These are phyloP conservation scores for Claviceps sp. DNA, from an alignment of 2,329 filamentous ascomycete species.

Conservation along the genomic window DNA sequence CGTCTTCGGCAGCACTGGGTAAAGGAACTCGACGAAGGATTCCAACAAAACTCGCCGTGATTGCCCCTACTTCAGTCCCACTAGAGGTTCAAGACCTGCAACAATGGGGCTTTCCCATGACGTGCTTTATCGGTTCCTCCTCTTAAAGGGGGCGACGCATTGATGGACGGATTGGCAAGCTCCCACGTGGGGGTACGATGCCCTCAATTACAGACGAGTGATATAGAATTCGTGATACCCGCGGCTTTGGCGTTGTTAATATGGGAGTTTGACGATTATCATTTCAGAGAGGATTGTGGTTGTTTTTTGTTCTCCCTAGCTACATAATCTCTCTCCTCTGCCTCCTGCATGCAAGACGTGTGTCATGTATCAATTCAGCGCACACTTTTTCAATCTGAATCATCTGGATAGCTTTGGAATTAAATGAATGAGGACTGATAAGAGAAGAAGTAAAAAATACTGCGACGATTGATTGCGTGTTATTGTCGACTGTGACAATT, in stretches of 20 bases:
- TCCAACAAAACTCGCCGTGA: conserved; percentile 1
- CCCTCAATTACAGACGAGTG: background rate
- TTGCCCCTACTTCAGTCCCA: background rate
- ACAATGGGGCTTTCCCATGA: background rate
- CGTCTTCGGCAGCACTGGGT: conserved; percentile 43
- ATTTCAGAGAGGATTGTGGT: background rate
- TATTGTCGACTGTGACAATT: too few species aligned
- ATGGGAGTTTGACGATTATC: background rate
- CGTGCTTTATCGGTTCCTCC: background rate
- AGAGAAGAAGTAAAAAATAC: too few species aligned
- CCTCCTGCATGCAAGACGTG: too few species aligned
- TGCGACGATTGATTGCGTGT: too few species aligned
- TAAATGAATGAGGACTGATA: too few species aligned
- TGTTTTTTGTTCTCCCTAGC: background rate
- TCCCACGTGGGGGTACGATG: background rate
- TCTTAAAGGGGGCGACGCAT: background rate
- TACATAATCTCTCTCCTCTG: background rate
- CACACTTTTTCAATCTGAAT: too few species aligned
- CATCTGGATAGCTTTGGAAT: too few species aligned
- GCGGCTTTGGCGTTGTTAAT: conserved; percentile 11
- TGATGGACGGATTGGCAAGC: background rate
- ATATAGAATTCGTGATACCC: conserved; percentile 12
- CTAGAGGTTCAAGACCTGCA: background rate
- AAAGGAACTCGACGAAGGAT: conserved; percentile 31
- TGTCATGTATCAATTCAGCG: too few species aligned